Percentiles rank a stretch among this genome's conserved stretches.
phyloP scores from a whole-genome alignment of 805 yeast genomes.

The Metahyphopichia silvanorum region DNA sequence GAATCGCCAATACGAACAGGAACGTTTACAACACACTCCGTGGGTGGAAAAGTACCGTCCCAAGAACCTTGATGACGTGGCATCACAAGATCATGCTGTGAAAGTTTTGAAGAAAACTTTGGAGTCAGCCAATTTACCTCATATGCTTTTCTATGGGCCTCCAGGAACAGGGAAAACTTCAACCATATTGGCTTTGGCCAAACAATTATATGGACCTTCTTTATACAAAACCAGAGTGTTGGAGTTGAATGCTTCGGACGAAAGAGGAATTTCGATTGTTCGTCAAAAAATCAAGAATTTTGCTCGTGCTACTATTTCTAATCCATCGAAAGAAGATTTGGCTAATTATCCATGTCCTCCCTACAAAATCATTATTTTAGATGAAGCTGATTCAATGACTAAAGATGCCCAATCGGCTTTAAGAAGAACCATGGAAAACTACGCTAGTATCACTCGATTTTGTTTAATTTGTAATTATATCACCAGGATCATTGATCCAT shows the following conservation, averaged over 20 bases:
- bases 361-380: slow-evolving; percentile 85
- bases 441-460: slow-evolving; percentile 83
- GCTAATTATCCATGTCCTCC: slow-evolving; percentile 93
- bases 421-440: slow-evolving; percentile 90
- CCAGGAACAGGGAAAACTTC: slow-evolving; percentile 95
- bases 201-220: slow-evolving; percentile 70
- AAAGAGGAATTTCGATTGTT: slow-evolving; percentile 85
- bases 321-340: slow-evolving; percentile 67
- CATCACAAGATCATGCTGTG: slow-evolving; percentile 91
- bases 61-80: slow-evolving; percentile 74
- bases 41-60: slow-evolving; percentile 98
- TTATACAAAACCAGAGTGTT: slow-evolving; percentile 68
- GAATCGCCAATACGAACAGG: slow-evolving; percentile 36
- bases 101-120: slow-evolving; percentile 76
- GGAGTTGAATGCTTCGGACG: slow-evolving; percentile 88
- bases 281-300: slow-evolving; percentile 82
- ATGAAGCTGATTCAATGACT: slow-evolving; percentile 98
- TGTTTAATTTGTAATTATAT: slow-evolving; percentile 95
- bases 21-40: slow-evolving; percentile 57
- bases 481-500: slow-evolving; percentile 93
- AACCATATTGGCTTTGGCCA: slow-evolving; percentile 79
- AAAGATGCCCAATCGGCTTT: slow-evolving; percentile 94
- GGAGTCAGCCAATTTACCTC: slow-evolving; percentile 81
- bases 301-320: slow-evolving; percentile 81
- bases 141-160: slow-evolving; percentile 89